Percentiles rank a stretch among this genome's conserved stretches.
These are phyloP conservation scores for Colletotrichum sp. DNA, from an alignment of 2,329 filamentous ascomycete species.

Conservation along the genomic window DNA sequence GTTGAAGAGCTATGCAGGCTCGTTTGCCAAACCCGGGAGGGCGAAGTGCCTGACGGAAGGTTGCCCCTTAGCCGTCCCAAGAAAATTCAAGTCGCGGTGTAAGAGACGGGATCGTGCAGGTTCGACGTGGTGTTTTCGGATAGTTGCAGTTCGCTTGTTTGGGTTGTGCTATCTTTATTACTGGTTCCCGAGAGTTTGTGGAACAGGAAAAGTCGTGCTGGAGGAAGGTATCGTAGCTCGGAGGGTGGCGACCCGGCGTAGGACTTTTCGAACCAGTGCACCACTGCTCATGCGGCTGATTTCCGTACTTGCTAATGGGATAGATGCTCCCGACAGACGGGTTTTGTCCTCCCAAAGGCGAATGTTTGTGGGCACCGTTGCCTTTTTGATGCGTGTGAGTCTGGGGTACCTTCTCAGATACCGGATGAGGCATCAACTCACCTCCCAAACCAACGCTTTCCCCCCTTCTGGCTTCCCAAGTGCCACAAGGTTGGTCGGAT, in stretches of 20 bases:
- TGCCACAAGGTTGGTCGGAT: not conserved
- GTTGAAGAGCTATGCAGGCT: not conserved
- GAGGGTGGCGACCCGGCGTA: not conserved
- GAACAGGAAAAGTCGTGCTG: not conserved
- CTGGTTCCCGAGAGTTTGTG: not conserved
- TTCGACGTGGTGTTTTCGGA: not conserved
- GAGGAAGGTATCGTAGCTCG: not conserved
- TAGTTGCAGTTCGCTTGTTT: slow-evolving; percentile 5
- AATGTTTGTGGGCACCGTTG: not conserved
- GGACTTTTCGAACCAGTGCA: not conserved
- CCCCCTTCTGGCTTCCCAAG: not conserved
- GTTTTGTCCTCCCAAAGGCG: not conserved
- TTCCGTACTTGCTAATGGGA: not conserved
- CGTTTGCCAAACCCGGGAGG: not conserved
- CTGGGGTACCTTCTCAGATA: not conserved
- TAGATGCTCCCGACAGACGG: not conserved
- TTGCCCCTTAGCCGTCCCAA: not conserved
- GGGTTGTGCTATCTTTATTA: not conserved
- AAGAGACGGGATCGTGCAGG: slow-evolving; percentile 1
- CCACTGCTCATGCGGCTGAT: not conserved
- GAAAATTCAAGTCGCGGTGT: not conserved
- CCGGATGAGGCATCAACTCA: not conserved
- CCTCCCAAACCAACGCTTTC: not conserved
- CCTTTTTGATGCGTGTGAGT: slow-evolving; percentile 2
- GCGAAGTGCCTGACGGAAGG: not conserved